phyloP scores from a whole-genome alignment of 2,329 filamentous ascomycete species.

The Aureobasidium vineae region DNA sequence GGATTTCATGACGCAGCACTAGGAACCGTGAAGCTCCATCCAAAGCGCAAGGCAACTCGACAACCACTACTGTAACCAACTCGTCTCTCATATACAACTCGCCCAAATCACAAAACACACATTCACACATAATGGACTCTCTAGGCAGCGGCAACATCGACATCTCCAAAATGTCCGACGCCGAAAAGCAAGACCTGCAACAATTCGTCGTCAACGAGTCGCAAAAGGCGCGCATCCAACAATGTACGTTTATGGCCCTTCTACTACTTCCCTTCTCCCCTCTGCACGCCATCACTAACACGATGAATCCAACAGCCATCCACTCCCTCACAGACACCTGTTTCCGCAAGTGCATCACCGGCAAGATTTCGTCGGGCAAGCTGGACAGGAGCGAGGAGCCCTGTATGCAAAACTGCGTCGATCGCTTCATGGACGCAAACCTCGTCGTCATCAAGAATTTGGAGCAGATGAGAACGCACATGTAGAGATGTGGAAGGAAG shows the following conservation, averaged over 20 bases:
- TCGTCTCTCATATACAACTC: background rate
- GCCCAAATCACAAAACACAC: background rate
- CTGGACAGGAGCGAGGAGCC: slow-evolving; percentile 75
- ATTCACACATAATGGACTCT: slow-evolving; percentile 33
- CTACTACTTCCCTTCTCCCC: slow-evolving; percentile 28
- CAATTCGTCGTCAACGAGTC: slow-evolving; percentile 81
- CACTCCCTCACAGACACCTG: slow-evolving; percentile 72
- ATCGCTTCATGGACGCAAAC: slow-evolving; percentile 89
- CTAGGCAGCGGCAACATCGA: slow-evolving; percentile 55
- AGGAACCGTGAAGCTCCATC: background rate
- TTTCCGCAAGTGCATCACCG: slow-evolving; percentile 90
- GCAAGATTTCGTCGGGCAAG: slow-evolving; percentile 66
- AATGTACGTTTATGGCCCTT: slow-evolving; percentile 31
- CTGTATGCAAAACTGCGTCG: slow-evolving; percentile 90
- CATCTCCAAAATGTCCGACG: slow-evolving; percentile 70
- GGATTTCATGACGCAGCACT: slow-evolving; percentile 15
- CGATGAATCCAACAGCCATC: slow-evolving; percentile 46
- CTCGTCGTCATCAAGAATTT: slow-evolving; percentile 81
- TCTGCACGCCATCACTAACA: slow-evolving; percentile 42
- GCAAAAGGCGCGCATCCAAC: slow-evolving; percentile 74
- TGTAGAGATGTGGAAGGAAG: background rate
- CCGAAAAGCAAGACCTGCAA: slow-evolving; percentile 83
- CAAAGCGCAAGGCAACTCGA: slow-evolving; percentile 2
- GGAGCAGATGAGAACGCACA: slow-evolving; percentile 56
- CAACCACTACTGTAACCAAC: too few species aligned